phyloP scores from a whole-genome alignment of 2,329 filamentous ascomycete species.

The Beauveria varroae region DNA sequence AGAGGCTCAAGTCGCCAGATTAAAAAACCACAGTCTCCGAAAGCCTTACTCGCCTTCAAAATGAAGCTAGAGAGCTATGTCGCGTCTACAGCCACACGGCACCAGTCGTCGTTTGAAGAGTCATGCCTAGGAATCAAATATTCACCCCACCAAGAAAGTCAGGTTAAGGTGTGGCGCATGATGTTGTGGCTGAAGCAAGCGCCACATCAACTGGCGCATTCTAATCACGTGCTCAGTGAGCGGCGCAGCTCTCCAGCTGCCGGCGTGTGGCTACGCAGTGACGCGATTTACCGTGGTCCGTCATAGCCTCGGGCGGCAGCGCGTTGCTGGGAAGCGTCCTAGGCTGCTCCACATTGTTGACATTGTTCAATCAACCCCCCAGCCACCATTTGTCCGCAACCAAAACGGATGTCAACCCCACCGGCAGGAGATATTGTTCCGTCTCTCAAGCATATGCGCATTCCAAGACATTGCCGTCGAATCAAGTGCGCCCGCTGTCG shows the following conservation, averaged over 20 bases:
- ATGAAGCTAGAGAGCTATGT: neutral
- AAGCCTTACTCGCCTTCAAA: neutral
- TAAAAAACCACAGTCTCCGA: too few relatives aligned
- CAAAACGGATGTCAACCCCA: conserved; percentile 13
- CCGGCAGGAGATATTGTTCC: conserved; percentile 3
- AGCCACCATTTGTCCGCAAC: conserved; percentile 17
- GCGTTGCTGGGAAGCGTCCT: conserved; percentile 16
- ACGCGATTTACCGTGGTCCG: conserved; percentile 26
- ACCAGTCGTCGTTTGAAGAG: conserved; percentile 6
- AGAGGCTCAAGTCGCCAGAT: neutral
- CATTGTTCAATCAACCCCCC: conserved; percentile 14
- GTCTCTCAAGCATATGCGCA: conserved; percentile 7
- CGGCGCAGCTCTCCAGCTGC: conserved; percentile 4
- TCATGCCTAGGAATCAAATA: conserved; percentile 3
- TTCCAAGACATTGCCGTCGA: conserved; percentile 7
- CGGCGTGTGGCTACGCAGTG: conserved; percentile 3
- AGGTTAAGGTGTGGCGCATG: conserved; percentile 4
- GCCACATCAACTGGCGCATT: neutral
- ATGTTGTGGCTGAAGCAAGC: neutral
- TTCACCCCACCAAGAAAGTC: conserved; percentile 12
- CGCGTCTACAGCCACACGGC: neutral
- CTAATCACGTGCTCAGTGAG: neutral
- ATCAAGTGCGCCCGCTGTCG: neutral
- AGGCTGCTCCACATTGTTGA: conserved; percentile 17
- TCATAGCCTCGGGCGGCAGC: conserved; percentile 29